Conservation (phyloP, 768 basidiomycete genomes). For the Vararia minispora region DNA sequence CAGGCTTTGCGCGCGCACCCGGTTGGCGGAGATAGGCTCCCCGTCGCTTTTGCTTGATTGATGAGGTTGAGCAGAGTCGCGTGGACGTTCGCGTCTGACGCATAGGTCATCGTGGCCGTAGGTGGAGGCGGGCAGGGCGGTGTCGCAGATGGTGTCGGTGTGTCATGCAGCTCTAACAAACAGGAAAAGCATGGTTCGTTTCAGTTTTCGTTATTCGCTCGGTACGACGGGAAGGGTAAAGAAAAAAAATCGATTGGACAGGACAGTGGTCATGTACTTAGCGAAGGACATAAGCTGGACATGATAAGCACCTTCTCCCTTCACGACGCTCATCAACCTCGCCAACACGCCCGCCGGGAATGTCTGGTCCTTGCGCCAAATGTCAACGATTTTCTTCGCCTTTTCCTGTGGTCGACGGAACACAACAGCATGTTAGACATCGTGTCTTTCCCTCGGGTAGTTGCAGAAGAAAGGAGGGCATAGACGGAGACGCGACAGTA, state of each 20-base stretch:
- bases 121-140: background rate
- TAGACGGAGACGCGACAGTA: conserved; percentile 11
- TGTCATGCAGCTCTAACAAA: conserved; percentile 1
- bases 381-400: conserved; percentile 92
- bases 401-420: conserved; percentile 74
- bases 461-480: conserved; percentile 19
- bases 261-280: conserved; percentile 67
- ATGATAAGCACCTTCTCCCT: conserved; percentile 78
- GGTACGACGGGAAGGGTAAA: conserved; percentile 32
- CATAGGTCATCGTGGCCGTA: background rate
- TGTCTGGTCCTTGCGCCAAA: conserved; percentile 87
- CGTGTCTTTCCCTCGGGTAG: conserved; percentile 30
- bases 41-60: no score
- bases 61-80: no score
- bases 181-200: conserved; percentile 35
- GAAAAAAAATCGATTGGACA: conserved; percentile 51
- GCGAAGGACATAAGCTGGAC: conserved; percentile 53
- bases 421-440: conserved; percentile 16
- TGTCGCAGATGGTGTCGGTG: background rate
- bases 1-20: no score
- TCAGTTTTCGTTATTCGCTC: conserved; percentile 63
- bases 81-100: no score
- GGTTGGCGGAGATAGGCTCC: no score
- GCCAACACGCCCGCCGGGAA: conserved; percentile 72
- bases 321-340: conserved; percentile 60